Evolutionary conservation across 2,329 filamentous ascomycete genomes (phyloP), one percentile per base, ranked within the genome.

Genomic region (Alternaria hordeiaustralica): DNA sequence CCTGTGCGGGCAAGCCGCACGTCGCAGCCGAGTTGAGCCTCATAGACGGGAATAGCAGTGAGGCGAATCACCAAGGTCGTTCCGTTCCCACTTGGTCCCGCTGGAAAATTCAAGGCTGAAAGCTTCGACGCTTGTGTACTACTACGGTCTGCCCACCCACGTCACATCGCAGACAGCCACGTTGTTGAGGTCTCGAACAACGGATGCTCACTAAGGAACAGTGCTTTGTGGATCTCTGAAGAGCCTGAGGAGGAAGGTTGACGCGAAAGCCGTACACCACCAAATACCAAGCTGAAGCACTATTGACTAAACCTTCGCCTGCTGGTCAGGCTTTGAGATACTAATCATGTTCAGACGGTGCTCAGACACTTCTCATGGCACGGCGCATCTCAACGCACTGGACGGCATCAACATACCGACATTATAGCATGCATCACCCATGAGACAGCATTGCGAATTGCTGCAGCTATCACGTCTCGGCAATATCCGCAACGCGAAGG

Each of bases 41-140:
- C 55, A 58, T 62, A 49, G 50, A 54, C 58, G 25, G 41, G 55
- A 57, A 62, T 25, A 26, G 58, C 30, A 43, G 53, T 63, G 55
- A 64, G 55, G 58, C 57, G 51, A 61, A 43, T 55, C 44, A 55
- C 55, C 58, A 46, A 61, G 44, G 21, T 9, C 36, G 36, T 41
- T 41, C 36, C 33, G 21, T 41, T 50, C 45, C 60, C 57, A 60
- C 60, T 60, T 7, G 12, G 65, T 51, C 51, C 64, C 66, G 64
- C 61, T 20, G n/a, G 23, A 63, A 28, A 50, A 65, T 53, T 43
- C 62, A 68, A 61, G 69, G 69, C 71, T 70, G 68, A 68, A 65
- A 67, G 65, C 65, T 65, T 71, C 60, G 33, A 36, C 47, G 54
- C 20, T 30, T 61, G 36, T 41, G 36, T 41, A 43, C 58, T 66